phyloP scores from a whole-genome alignment of 139 green algal genomes.

The Micractinium sp. region DNA sequence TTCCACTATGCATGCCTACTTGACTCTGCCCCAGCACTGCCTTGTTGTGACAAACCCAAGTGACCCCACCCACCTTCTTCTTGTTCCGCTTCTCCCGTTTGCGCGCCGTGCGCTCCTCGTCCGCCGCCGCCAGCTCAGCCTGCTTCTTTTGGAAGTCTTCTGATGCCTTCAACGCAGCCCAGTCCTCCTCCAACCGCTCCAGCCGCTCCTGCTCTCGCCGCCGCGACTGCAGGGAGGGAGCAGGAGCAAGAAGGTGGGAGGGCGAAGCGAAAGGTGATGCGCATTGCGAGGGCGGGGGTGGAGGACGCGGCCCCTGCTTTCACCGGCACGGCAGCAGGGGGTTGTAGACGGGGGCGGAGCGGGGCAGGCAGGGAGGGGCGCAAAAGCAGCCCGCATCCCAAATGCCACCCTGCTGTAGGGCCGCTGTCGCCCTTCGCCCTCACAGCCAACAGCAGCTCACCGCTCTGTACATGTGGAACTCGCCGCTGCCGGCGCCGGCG shows the following conservation, averaged over 20 bases:
- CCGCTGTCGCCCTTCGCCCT: no score
- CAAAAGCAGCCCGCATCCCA: no score
- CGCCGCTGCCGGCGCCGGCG: slow-evolving; percentile 86
- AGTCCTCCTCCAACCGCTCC: slow-evolving; percentile 21
- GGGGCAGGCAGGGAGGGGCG: no score
- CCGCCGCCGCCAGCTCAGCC: slow-evolving; percentile 34
- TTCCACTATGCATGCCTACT: no score
- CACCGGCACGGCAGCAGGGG: no score
- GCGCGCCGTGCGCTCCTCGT: slow-evolving; percentile 69
- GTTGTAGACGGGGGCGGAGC: no score
- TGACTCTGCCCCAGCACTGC: no score
- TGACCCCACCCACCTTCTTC: slow-evolving; percentile 56
- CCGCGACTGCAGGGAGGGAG: slow-evolving; percentile 4
- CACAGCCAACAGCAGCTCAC: not conserved
- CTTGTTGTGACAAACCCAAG: no score
- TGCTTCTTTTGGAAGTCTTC: slow-evolving; percentile 41
- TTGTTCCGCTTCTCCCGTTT: slow-evolving; percentile 71
- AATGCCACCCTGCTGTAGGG: no score
- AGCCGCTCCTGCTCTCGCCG: slow-evolving; percentile 30
- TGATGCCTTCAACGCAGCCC: not conserved
- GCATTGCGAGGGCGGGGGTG: no score
- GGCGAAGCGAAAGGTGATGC: not conserved
- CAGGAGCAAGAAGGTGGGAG: not conserved
- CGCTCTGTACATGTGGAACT: slow-evolving; percentile 90
- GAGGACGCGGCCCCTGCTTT: no score